phyloP scores from a whole-genome alignment of 129 eudicot genomes.

The Pseudognaphalium luteoalbum region DNA sequence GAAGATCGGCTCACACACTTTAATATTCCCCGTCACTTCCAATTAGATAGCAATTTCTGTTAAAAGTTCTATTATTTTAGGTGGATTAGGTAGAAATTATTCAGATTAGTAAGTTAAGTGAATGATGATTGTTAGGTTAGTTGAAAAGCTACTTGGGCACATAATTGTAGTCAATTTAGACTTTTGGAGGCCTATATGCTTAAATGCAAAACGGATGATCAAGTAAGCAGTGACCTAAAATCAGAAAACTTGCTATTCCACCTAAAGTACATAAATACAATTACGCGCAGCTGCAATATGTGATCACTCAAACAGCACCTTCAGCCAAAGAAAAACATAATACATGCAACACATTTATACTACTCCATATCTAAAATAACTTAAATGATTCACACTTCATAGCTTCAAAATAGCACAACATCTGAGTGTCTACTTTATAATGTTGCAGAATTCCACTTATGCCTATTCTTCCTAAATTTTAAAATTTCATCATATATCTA shows the following conservation, averaged over 20 bases:
- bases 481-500: not conserved
- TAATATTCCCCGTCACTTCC: no score
- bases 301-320: not conserved
- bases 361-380: not conserved
- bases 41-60: not conserved
- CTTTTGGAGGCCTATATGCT: not conserved
- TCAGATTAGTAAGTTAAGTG: not conserved
- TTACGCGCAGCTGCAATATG: not conserved
- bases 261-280: not conserved
- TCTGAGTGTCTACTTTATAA: no score
- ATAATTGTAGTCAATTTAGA: not conserved
- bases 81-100: not conserved
- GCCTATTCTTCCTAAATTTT: no score
- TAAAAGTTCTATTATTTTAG: not conserved
- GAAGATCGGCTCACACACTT: no score
- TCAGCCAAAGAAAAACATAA: not conserved
- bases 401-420: no score
- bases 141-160: not conserved
- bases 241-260: not conserved
- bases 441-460: no score
- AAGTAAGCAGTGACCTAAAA: not conserved
- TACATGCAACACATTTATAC: not conserved
- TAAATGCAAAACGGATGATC: not conserved
- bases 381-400: not conserved
- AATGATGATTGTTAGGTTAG: not conserved